Conservation (phyloP, 1,284 basidiomycete species). For the Mycena citricolor region DNA sequence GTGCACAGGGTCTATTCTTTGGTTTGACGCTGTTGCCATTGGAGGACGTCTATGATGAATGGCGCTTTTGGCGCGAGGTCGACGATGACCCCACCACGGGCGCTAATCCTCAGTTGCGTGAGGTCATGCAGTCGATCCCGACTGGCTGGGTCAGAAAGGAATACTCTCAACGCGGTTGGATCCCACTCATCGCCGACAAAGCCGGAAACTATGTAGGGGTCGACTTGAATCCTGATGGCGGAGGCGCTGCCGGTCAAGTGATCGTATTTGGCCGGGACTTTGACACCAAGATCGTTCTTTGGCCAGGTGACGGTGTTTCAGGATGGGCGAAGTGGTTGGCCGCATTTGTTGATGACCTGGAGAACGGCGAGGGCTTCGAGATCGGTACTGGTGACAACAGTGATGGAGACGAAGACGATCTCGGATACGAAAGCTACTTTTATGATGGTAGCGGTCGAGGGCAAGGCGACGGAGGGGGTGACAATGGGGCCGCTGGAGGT, state of each 20-base stretch:
- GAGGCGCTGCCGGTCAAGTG: slow-evolving; percentile 85
- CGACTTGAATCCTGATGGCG: slow-evolving; percentile 84
- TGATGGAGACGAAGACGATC: slow-evolving; percentile 76
- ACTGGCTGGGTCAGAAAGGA: slow-evolving; percentile 87
- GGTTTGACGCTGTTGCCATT: slow-evolving; percentile 82
- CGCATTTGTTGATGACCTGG: slow-evolving; percentile 91
- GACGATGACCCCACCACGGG: slow-evolving; percentile 83
- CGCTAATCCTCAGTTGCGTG: slow-evolving; percentile 66
- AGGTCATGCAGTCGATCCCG: slow-evolving; percentile 88
- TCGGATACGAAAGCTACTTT: slow-evolving; percentile 88
- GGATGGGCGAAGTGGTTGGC: slow-evolving; percentile 97
- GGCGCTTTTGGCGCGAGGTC: slow-evolving; percentile 91
- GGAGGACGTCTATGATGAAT: slow-evolving; percentile 90
- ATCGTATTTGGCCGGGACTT: slow-evolving; percentile 98
- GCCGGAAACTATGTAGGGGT: slow-evolving; percentile 97
- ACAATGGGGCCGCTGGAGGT: slow-evolving; percentile 62
- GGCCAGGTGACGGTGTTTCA: slow-evolving; percentile 83
- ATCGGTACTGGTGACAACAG: slow-evolving; percentile 68
- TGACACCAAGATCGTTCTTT: slow-evolving; percentile 95
- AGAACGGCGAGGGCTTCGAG: slow-evolving; percentile 86
- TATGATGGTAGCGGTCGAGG: slow-evolving; percentile 75
- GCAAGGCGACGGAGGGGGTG: slow-evolving; percentile 72
- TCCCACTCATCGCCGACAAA: slow-evolving; percentile 91
- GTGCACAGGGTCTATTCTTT: slow-evolving; percentile 87
- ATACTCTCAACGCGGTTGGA: slow-evolving; percentile 95